phyloP scores from a whole-genome alignment of 768 basidiomycete genomes.

The Amylocystis lapponica region DNA sequence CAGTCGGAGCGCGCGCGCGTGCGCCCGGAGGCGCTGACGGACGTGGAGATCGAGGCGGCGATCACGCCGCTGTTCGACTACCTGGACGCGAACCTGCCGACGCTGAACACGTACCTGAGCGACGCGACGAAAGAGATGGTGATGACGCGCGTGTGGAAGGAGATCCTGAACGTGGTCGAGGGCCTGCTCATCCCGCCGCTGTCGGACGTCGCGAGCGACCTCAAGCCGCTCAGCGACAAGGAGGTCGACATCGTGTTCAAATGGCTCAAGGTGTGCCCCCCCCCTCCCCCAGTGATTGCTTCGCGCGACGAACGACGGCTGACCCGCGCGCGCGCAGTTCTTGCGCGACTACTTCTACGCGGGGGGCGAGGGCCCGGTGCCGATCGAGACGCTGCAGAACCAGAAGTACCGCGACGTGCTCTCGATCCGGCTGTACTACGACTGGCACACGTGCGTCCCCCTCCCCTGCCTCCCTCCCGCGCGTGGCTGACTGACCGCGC shows the following conservation, averaged over 20 bases:
- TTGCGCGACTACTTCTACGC: conserved; percentile 93
- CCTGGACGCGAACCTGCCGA: conserved; percentile 89
- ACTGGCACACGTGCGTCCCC: conserved; percentile 79
- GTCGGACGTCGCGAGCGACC: conserved; percentile 77
- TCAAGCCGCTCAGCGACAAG: conserved; percentile 91
- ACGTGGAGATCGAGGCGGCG: conserved; percentile 91
- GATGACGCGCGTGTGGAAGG: conserved; percentile 94
- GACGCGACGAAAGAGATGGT: conserved; percentile 86
- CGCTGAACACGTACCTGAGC: conserved; percentile 83
- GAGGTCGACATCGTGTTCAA: conserved; percentile 99
- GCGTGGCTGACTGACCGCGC: background rate
- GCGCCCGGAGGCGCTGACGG: conserved; percentile 77
- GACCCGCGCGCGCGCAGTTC: conserved; percentile 49
- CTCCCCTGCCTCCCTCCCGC: background rate
- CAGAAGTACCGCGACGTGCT: conserved; percentile 91
- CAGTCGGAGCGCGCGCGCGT: conserved; percentile 69
- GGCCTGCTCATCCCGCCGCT: conserved; percentile 86
- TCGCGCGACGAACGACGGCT: background rate
- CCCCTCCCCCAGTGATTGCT: background rate
- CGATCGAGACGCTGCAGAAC: conserved; percentile 83
- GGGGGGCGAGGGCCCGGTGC: conserved; percentile 86
- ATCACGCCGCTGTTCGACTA: conserved; percentile 93
- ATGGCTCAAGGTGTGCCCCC: conserved; percentile 77
- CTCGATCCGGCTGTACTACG: conserved; percentile 91
- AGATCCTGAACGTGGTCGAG: conserved; percentile 82